Percentiles rank a stretch among this genome's conserved stretches.
These are phyloP conservation scores for Pisolithus orientalis DNA, from an alignment of 768 basidiomycete species.

Conservation along the genomic window DNA sequence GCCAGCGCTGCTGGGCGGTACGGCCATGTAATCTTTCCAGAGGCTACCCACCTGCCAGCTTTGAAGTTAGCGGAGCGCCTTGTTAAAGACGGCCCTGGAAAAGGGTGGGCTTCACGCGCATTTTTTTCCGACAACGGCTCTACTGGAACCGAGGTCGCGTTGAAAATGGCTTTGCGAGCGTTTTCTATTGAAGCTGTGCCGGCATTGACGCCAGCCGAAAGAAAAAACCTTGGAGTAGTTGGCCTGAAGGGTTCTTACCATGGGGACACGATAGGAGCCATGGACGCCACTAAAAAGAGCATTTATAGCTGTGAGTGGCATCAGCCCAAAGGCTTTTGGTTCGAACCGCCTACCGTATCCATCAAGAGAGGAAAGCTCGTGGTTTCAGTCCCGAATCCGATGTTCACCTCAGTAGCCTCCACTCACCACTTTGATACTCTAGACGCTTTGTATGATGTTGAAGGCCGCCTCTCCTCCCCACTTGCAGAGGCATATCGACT, in stretches of 20 bases:
- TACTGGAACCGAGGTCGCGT: slow-evolving; percentile 94
- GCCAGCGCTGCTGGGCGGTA: slow-evolving; percentile 89
- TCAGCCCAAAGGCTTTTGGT: slow-evolving; percentile 85
- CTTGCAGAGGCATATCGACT: slow-evolving; percentile 59
- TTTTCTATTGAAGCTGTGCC: slow-evolving; percentile 38
- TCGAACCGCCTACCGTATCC: slow-evolving; percentile 79
- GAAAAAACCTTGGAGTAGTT: slow-evolving; percentile 63
- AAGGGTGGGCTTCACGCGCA: slow-evolving; percentile 84
- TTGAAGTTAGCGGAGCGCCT: slow-evolving; percentile 77
- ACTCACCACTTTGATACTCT: slow-evolving; percentile 35
- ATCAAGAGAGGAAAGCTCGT: slow-evolving; percentile 53
- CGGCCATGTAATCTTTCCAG: slow-evolving; percentile 96
- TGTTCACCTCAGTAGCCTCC: slow-evolving; percentile 26
- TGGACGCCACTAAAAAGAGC: slow-evolving; percentile 92
- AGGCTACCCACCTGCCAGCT: slow-evolving; percentile 81
- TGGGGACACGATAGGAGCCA: slow-evolving; percentile 94
- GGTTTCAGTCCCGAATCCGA: slow-evolving; percentile 48
- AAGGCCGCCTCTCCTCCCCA: slow-evolving; percentile 47
- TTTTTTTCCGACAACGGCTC: slow-evolving; percentile 96
- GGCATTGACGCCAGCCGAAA: slow-evolving; percentile 29
- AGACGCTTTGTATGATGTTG: slow-evolving; percentile 64
- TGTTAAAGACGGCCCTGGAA: slow-evolving; percentile 69
- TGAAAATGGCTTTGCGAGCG: slow-evolving; percentile 92
- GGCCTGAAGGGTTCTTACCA: slow-evolving; percentile 93
- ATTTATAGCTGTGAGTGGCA: slow-evolving; percentile 98